A percentile compares a stretch with the other conserved stretches of the same genome.
These are phyloP conservation scores for Backusella tuberculispora DNA, from an alignment of 192 early-diverging fungal species.

Conservation along the genomic window DNA sequence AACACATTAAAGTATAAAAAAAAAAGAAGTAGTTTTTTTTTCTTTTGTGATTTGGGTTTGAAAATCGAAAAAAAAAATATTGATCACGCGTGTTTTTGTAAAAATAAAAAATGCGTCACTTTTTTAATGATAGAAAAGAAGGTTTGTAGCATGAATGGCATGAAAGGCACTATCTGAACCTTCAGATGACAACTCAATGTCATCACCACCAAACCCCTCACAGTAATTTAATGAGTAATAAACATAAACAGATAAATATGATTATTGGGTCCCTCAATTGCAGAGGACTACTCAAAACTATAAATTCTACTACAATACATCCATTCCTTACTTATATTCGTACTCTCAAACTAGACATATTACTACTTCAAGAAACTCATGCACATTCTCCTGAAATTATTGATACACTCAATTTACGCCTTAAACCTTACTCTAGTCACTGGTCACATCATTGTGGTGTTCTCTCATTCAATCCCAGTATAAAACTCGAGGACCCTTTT, in stretches of 20 bases:
- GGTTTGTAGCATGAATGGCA: too few relatives aligned
- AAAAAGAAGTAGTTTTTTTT: too few relatives aligned
- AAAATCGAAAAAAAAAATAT: too few relatives aligned
- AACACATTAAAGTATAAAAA: too few relatives aligned
- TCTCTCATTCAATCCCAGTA: not conserved
- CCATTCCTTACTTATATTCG: not conserved
- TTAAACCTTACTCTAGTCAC: not conserved
- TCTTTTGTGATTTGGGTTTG: too few relatives aligned
- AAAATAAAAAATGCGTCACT: too few relatives aligned
- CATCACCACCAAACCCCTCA: not conserved
- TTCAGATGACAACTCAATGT: too few relatives aligned
- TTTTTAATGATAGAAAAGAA: too few relatives aligned
- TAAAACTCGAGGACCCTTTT: not conserved
- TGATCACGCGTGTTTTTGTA: too few relatives aligned
- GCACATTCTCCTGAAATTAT: too few relatives aligned
- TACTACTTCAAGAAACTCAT: not conserved
- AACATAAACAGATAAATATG: not conserved
- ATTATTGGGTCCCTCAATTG: not conserved
- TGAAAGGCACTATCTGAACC: not conserved
- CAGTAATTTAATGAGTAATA: not conserved
- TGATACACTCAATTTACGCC: not conserved
- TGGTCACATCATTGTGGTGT: conserved; percentile 14
- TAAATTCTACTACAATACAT: not conserved
- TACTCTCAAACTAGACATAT: not conserved
- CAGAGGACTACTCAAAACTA: not conserved